phyloP scores from a whole-genome alignment of 1,284 basidiomycete genomes.

The Pseudozyma thailandica region DNA sequence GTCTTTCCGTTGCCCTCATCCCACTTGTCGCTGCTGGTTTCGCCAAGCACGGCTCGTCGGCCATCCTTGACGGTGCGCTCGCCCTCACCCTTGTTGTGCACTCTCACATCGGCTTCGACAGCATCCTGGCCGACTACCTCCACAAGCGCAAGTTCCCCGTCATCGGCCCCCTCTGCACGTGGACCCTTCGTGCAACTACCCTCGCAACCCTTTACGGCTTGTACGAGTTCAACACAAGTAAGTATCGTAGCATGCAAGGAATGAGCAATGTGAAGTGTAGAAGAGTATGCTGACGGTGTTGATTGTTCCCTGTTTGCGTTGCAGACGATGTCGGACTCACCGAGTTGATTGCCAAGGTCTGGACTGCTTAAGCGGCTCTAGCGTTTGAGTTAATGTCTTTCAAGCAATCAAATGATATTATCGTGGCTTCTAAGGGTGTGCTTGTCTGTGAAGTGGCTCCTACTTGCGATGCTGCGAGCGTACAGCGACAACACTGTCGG shows the following conservation, averaged over 20 bases:
- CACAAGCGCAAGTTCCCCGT: slow-evolving; percentile 90
- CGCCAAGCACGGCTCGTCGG: slow-evolving; percentile 66
- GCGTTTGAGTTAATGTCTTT: neutral
- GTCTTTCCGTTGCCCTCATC: slow-evolving; percentile 85
- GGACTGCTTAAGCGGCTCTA: slow-evolving; percentile 73
- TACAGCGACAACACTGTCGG: too few species aligned
- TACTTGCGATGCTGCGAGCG: too few species aligned
- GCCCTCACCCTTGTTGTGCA: slow-evolving; percentile 89
- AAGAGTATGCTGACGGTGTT: slow-evolving; percentile 4
- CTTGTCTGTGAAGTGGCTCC: too few species aligned
- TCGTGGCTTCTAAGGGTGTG: neutral
- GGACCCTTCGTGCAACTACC: slow-evolving; percentile 82
- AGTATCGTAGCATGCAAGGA: slow-evolving; percentile 13
- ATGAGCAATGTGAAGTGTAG: neutral
- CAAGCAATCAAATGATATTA: slow-evolving; percentile 14
- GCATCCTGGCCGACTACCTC: slow-evolving; percentile 78
- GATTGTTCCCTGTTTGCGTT: slow-evolving; percentile 5
- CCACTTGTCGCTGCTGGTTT: slow-evolving; percentile 73
- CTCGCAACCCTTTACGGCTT: slow-evolving; percentile 87
- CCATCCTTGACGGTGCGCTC: slow-evolving; percentile 81
- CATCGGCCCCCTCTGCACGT: slow-evolving; percentile 77
- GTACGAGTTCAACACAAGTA: slow-evolving; percentile 72
- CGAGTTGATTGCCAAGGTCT: slow-evolving; percentile 76
- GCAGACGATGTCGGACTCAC: slow-evolving; percentile 85
- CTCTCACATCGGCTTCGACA: slow-evolving; percentile 81